Evolutionary conservation across 1,139 yeast species (phyloP), one percentile per base, ranked within the genome.

Genomic region (Suhomyces ambrosiae): DNA sequence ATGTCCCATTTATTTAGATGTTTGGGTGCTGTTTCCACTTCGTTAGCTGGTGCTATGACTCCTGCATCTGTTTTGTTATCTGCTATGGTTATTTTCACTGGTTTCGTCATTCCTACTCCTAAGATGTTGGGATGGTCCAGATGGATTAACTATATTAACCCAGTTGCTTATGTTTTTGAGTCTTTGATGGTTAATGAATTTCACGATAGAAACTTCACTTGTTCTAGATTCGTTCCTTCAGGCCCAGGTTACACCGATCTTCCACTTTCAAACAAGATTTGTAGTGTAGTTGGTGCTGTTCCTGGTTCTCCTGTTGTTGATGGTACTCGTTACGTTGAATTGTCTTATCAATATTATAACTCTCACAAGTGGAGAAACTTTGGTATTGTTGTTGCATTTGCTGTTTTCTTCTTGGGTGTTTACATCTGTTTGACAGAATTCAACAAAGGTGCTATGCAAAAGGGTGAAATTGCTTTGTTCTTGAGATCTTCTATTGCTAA

Each of bases 341-440:
- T 49, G 10, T 60, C 80, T 3, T 81, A 61, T 56, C 47, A 56
- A 9, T 87, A 84, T 60, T 52, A 58, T 29, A 71, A 75, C 48
- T 43, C 64, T 7, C 89, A 88, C 58, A 76, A 78, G 54, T 88
- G 96, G 96, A 80, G 96, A 66, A 82, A 88, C 54, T 77, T 80
- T 48, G 96, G 95, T 56, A 82, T 88, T 48, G 63, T 74, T 27
- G 40, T 81, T 42, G 86, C 71, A 1, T 85, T 74, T 53, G 61
- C 66, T 22, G 34, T 79, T 18, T 72, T 81, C 58, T 82, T 84
- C 61, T 63, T 82, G 37, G 50, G 51, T 30, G 67, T 79, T 11
- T 82, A 84, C 53, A 60, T 87, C 51, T 30, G 68, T 7, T 71
- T 80, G 44, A 77, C 82, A 43, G 90, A 84, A 63, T 63, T 64